Conservation (phyloP, 2,329 filamentous ascomycete species). For the Nemania sp. region DNA sequence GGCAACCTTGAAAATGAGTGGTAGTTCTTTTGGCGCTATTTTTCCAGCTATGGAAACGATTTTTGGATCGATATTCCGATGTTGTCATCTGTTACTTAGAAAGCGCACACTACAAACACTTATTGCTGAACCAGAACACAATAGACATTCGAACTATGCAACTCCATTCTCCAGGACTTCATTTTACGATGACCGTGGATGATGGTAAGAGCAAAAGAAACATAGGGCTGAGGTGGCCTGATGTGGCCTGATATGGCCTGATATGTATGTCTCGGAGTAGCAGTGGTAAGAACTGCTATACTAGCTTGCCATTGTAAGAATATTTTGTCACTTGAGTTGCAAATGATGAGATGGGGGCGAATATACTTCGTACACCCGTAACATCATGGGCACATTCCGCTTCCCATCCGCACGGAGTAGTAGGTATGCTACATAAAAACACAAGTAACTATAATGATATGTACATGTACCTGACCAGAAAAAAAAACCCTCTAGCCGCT, state of each 20-base stretch:
- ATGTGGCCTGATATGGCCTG: constrained; percentile 8
- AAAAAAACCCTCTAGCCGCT: not conserved
- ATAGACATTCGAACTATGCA: not conserved
- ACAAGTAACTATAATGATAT: not conserved
- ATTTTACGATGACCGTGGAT: not conserved
- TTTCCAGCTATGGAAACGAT: constrained; percentile 2
- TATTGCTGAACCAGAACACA: not conserved
- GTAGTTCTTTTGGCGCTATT: not conserved
- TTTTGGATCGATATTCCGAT: constrained; percentile 3
- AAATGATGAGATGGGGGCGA: not conserved
- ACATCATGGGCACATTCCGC: constrained; percentile 4
- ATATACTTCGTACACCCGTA: not conserved
- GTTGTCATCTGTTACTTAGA: constrained; percentile 21
- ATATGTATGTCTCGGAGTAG: constrained; percentile 9
- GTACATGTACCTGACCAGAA: not conserved
- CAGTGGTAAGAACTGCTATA: constrained; percentile 1
- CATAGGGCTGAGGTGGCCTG: not conserved
- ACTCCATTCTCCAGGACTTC: not conserved
- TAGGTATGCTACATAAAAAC: not conserved
- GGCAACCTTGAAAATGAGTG: constrained; percentile 1
- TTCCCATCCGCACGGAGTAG: not conserved
- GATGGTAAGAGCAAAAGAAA: not conserved
- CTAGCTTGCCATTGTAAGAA: constrained; percentile 5
- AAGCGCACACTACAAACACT: not conserved
- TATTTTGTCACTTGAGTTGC: constrained; percentile 3